Evolutionary conservation across 768 basidiomycete species (phyloP), one percentile per base, ranked within the genome.

Genomic region (Leccinum rimulosum): DNA sequence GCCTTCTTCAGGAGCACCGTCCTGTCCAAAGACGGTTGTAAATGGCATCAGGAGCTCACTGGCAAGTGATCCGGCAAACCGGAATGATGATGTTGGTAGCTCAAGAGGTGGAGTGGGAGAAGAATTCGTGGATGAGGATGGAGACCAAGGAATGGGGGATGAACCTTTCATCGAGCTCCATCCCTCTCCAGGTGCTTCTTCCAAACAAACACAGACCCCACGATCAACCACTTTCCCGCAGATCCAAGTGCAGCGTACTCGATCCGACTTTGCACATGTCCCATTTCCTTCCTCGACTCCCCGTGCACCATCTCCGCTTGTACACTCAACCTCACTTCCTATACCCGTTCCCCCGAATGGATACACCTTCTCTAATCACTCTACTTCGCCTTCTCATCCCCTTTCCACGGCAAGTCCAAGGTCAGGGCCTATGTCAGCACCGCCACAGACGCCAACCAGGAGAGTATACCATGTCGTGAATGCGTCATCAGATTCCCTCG

Each of bases 401-500:
- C 35, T 30, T 38, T 9, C 43, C 7, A 17, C 35, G 30, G 25
- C 56, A 30, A 56, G 52, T 1, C 17, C 35, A 27, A 56, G 52
- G 1, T 14, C 35, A 27, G 61, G 57, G 19, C 59, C 60, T 27
- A 28, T 31, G 6, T 57, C 62, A 27, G 61, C 52, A 35, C 52
- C 64, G 36, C 72, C 73, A 2, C 69, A 68, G 48, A 74, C 71
- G 11, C 77, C 79, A 14, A 75, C 79, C 2, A 71, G 74, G 54
- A 68, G 79, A 51, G 63, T 74, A 17, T 79, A 77, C 53, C 79
- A 79, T 48, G 66, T 83, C 54, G 68, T 69, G 4, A 82, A 83
- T 62, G 72, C 70, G 3, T 71, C 74, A 15, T 61, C 75, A 31
- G 66, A 67, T 45, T 70, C 60, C 11, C 45, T 43, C 8, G 60